These are phyloP conservation scores for Phylloporus arenicola DNA, from an alignment of 768 basidiomycete genomes.

Conservation along the genomic window DNA sequence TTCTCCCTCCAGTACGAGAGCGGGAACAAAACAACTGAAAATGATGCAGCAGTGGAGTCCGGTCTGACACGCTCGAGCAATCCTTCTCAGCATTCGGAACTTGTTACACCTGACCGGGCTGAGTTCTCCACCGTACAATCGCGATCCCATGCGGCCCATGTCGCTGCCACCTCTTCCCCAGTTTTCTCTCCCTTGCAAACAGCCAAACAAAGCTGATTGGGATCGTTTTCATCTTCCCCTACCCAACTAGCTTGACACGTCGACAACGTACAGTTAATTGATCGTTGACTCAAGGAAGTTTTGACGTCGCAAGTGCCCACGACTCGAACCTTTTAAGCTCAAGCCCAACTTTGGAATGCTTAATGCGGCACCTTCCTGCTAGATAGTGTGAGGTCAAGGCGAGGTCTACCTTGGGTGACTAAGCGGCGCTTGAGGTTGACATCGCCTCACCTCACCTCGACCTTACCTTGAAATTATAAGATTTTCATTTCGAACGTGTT, in stretches of 20 bases:
- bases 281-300: background rate
- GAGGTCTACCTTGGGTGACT: too few species aligned
- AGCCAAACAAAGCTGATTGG: conserved; percentile 21
- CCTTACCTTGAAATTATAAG: too few species aligned
- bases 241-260: conserved; percentile 14
- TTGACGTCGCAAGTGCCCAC: too few species aligned
- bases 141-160: conserved; percentile 48
- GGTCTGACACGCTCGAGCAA: conserved; percentile 36
- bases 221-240: conserved; percentile 1
- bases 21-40: conserved; percentile 65
- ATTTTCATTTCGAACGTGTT: too few species aligned
- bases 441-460: too few species aligned
- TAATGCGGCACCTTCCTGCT: too few species aligned
- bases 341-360: too few species aligned
- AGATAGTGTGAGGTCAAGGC: too few species aligned
- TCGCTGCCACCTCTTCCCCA: conserved; percentile 41
- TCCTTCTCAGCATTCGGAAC: conserved; percentile 24
- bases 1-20: conserved; percentile 67
- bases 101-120: conserved; percentile 13
- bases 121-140: conserved; percentile 32
- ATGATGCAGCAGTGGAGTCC: conserved; percentile 47
- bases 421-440: too few species aligned
- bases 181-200: conserved; percentile 19
- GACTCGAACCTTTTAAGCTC: too few species aligned
- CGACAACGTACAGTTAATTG: background rate